These are phyloP conservation scores for Epicoccum sorghinum DNA, from an alignment of 2,329 filamentous ascomycete species.

Conservation along the genomic window DNA sequence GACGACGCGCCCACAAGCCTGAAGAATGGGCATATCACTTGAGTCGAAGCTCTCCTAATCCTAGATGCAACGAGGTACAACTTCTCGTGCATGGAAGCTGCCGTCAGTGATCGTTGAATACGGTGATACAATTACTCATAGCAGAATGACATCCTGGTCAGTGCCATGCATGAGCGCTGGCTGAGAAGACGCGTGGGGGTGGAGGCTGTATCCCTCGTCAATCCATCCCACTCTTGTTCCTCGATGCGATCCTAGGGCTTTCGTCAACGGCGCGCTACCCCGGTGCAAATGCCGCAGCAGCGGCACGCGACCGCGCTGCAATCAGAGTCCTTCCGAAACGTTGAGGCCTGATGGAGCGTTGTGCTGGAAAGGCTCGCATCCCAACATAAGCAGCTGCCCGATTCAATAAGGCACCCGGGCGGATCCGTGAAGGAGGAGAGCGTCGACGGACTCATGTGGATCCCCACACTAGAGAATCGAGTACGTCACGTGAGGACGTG, in stretches of 20 bases:
- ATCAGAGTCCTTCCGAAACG: conserved; percentile 12
- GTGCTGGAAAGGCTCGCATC: background rate
- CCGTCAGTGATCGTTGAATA: conserved; percentile 17
- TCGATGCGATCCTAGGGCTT: conserved; percentile 17
- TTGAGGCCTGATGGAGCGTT: conserved; percentile 3
- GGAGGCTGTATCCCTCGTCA: conserved; percentile 18
- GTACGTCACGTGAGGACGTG: conserved; percentile 12
- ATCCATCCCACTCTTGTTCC: conserved; percentile 20
- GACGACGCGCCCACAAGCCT: background rate
- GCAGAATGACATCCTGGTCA: conserved; percentile 25
- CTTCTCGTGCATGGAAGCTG: conserved; percentile 3
- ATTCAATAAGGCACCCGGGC: conserved; percentile 20
- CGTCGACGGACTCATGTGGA: background rate
- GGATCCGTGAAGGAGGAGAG: background rate
- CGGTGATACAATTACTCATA: conserved; percentile 44
- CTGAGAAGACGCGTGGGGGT: conserved; percentile 30
- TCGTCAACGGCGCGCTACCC: conserved; percentile 10
- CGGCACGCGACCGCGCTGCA: conserved; percentile 10
- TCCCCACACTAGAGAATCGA: background rate
- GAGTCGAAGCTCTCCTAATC: conserved; percentile 28
- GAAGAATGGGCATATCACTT: background rate
- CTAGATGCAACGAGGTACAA: conserved; percentile 4
- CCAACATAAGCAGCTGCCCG: conserved; percentile 18
- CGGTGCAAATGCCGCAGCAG: conserved; percentile 23
- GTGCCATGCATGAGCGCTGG: conserved; percentile 23